Conservation (phyloP, 2,329 filamentous ascomycete species). For the Fusarium sp. region DNA sequence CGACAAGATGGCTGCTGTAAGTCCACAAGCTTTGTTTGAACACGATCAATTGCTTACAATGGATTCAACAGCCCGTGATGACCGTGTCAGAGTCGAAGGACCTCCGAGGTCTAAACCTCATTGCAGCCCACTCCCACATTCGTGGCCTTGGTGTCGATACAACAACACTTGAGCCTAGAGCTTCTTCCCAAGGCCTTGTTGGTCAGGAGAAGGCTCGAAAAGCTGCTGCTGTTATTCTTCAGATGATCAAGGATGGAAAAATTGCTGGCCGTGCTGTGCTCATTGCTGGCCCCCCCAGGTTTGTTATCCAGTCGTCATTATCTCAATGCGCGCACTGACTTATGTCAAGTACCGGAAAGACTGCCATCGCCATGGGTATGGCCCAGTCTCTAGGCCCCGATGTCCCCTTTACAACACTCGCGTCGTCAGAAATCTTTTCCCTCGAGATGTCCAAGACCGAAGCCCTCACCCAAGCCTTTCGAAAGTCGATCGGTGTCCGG, state of each 20-base stretch:
- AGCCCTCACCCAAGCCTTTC: conserved; percentile 97
- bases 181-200: conserved; percentile 90
- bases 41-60: conserved; percentile 39
- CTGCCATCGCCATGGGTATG: conserved; percentile 99
- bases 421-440: conserved; percentile 97
- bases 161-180: conserved; percentile 88
- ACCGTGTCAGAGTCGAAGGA: conserved; percentile 97
- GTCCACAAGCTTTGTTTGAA: conserved; percentile 47
- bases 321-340: conserved; percentile 34
- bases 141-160: conserved; percentile 93
- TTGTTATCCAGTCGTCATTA: conserved; percentile 38
- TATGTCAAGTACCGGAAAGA: conserved; percentile 86
- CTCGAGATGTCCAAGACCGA: conserved; percentile 99
- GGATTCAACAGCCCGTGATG: conserved; percentile 65
- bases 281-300: conserved; percentile 93
- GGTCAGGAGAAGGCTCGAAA: conserved; percentile 97
- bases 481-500: conserved; percentile 96
- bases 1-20: conserved; percentile 66
- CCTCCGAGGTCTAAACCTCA: conserved; percentile 95
- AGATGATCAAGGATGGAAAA: conserved; percentile 99
- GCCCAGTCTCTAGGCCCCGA: conserved; percentile 94
- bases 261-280: conserved; percentile 95
- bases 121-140: conserved; percentile 98
- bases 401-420: conserved; percentile 95
- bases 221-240: conserved; percentile 93